Conservation (phyloP, 495 filamentous ascomycete species). For the Bryoglossum gracile region DNA sequence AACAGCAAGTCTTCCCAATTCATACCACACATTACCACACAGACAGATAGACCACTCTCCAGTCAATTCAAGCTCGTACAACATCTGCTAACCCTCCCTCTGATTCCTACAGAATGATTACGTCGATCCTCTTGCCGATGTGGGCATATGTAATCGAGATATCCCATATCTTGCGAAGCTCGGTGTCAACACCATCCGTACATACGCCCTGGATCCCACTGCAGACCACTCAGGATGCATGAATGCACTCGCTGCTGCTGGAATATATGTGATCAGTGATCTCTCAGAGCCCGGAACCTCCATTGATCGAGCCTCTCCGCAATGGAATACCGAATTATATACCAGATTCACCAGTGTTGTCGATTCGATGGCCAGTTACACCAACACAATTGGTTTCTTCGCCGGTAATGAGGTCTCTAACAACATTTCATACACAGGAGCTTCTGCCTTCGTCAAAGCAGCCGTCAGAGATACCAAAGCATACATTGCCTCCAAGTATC, state of each 20-base stretch:
- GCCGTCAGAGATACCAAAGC: slow-evolving; percentile 66
- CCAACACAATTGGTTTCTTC: slow-evolving; percentile 67
- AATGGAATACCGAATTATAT: slow-evolving; percentile 53
- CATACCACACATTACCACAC: too few species aligned
- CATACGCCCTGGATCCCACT: slow-evolving; percentile 55
- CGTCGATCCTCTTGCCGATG: slow-evolving; percentile 49
- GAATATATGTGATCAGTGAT: slow-evolving; percentile 69
- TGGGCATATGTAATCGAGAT: slow-evolving; percentile 49
- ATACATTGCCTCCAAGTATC: slow-evolving; percentile 56
- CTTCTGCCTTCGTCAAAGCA: slow-evolving; percentile 64
- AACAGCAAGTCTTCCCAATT: neutral
- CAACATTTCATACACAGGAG: slow-evolving; percentile 45
- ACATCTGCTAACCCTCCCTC: neutral
- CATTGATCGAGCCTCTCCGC: slow-evolving; percentile 50
- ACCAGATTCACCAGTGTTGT: slow-evolving; percentile 56
- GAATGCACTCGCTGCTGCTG: slow-evolving; percentile 56
- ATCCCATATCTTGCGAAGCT: slow-evolving; percentile 54
- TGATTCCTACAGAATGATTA: slow-evolving; percentile 28
- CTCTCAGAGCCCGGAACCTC: slow-evolving; percentile 48
- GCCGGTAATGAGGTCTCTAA: slow-evolving; percentile 68
- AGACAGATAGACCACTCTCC: too few species aligned
- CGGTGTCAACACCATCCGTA: slow-evolving; percentile 54
- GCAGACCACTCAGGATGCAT: slow-evolving; percentile 59
- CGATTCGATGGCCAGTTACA: slow-evolving; percentile 55
- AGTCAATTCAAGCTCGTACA: too few species aligned